A percentile compares a stretch with the other conserved stretches of the same genome.
phyloP scores from a whole-genome alignment of 1,284 basidiomycete species.

The Ceratobasidium sp. region DNA sequence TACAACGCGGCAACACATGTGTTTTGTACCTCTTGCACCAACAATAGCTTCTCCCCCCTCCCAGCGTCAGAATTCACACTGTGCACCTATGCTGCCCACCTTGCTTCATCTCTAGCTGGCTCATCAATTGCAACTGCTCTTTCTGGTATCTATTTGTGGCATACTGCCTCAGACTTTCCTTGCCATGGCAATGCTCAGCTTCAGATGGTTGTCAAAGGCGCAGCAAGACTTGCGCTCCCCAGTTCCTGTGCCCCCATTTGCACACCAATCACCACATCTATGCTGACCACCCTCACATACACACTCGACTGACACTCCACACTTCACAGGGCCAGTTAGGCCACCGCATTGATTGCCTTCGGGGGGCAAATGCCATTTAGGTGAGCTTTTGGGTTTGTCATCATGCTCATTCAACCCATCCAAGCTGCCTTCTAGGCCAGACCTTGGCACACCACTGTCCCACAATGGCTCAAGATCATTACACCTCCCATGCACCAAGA shows the following conservation, averaged over 20 bases:
- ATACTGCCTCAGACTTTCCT: constrained; percentile 50
- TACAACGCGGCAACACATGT: neutral
- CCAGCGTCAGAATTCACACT: constrained; percentile 54
- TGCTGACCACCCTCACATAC: neutral
- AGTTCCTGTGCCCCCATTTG: constrained; percentile 37
- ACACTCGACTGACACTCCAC: neutral
- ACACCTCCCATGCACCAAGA: constrained; percentile 27
- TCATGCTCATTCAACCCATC: neutral
- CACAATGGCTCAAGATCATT: neutral
- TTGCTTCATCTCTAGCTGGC: constrained; percentile 49
- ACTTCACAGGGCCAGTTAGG: neutral
- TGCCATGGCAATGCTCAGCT: constrained; percentile 53
- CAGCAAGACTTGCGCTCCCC: constrained; percentile 51
- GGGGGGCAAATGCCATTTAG: constrained; percentile 39
- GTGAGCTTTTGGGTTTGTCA: constrained; percentile 35
- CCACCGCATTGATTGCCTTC: constrained; percentile 12
- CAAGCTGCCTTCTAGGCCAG: neutral
- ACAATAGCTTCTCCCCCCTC: constrained; percentile 48
- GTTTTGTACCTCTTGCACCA: constrained; percentile 27
- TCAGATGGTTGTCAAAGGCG: constrained; percentile 51
- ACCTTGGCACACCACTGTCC: neutral
- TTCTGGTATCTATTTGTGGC: constrained; percentile 54
- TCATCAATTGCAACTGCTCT: constrained; percentile 49
- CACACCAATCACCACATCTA: neutral
- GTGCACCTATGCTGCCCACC: constrained; percentile 53